Evolutionary conservation across 2,329 filamentous ascomycete species (phyloP), one percentile per base, ranked within the genome.

Genomic region (Alternaria arbusti): DNA sequence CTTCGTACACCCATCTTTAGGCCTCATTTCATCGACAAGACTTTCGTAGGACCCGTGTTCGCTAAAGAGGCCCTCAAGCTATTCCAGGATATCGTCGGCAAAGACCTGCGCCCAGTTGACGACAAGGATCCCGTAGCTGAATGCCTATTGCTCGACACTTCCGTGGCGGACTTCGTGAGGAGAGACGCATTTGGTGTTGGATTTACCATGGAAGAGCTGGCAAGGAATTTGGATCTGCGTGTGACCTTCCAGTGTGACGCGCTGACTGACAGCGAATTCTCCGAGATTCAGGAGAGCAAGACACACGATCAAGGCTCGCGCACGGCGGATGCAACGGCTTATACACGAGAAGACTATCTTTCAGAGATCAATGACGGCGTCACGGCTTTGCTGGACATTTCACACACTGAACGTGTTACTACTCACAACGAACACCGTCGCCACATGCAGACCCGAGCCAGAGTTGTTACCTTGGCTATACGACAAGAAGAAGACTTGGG

Each of bases 21-120:
- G 23, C 62, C 58, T n/a, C 51, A 64, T 45, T 65, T 64, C 28
- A 49, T 64, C 25, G 58, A 64, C 25, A 30, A 51, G n/a, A 52
- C 25, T 3, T 59, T 64, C 17, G 54, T 66, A 36, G 64, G 57
- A 11, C 23, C 17, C 1, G 9, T 17, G 3, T 57, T 57, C 28
- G 58, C 61, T n/a, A 45, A 25, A 36, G 57, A 64, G 32, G 54
- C 54, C 2, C 58, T 64, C 25, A 17, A 45, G 11, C 36, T 30
- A 11, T 54, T 67, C 45, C 51, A 36, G 12, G 54, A 61, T 30
- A 23, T 20, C 12, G 22, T 59, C 6, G 61, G 61, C 13, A 65
- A 49, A 49, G 58, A 64, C 22, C n/a, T 64, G 15, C 55, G 58
- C 20, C 58, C 50, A 32, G 12, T 32, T 10, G 51, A 46, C 6